These are phyloP conservation scores for Xanthoconium separans DNA, from an alignment of 1,284 basidiomycete species.

Conservation along the genomic window DNA sequence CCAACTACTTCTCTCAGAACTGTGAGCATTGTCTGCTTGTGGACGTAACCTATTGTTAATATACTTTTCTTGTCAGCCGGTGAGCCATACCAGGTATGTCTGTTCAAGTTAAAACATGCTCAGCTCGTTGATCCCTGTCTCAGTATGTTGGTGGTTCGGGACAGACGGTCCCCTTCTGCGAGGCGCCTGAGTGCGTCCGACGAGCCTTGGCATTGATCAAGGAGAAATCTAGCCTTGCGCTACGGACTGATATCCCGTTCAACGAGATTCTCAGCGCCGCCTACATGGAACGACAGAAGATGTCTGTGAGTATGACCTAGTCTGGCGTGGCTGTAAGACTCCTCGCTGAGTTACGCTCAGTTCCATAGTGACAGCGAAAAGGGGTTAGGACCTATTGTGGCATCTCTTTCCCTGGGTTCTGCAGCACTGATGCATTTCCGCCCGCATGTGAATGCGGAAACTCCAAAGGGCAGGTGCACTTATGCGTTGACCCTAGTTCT, in stretches of 20 bases:
- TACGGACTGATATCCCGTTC: conserved; percentile 44
- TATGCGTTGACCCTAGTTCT: conserved; percentile 55
- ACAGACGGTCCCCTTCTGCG: conserved; percentile 62
- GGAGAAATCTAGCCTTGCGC: conserved; percentile 43
- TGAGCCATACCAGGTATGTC: conserved; percentile 63
- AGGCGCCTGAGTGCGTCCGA: conserved; percentile 55
- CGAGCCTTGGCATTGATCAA: conserved; percentile 59
- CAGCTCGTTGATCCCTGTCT: conserved; percentile 5
- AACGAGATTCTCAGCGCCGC: conserved; percentile 79
- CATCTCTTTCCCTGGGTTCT: conserved; percentile 70
- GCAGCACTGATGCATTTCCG: conserved; percentile 77
- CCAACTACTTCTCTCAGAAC: conserved; percentile 83
- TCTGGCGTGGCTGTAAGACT: not conserved
- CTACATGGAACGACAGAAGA: conserved; percentile 79
- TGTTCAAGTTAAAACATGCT: not conserved
- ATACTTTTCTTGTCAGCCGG: conserved; percentile 48
- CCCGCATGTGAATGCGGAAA: conserved; percentile 37
- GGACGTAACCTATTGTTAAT: conserved; percentile 1
- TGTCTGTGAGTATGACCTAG: conserved; percentile 59
- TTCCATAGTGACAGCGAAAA: conserved; percentile 76
- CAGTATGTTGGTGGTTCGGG: conserved; percentile 75
- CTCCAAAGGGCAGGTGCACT: conserved; percentile 32
- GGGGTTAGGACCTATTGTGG: conserved; percentile 69
- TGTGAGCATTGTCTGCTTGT: conserved; percentile 42
- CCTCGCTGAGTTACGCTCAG: conserved; percentile 36